A percentile compares a stretch with the other conserved stretches of the same genome.
Evolutionary conservation across 371 early-diverging fungal species (phyloP).

Genomic region (Neoconidiobolus thromboides): DNA sequence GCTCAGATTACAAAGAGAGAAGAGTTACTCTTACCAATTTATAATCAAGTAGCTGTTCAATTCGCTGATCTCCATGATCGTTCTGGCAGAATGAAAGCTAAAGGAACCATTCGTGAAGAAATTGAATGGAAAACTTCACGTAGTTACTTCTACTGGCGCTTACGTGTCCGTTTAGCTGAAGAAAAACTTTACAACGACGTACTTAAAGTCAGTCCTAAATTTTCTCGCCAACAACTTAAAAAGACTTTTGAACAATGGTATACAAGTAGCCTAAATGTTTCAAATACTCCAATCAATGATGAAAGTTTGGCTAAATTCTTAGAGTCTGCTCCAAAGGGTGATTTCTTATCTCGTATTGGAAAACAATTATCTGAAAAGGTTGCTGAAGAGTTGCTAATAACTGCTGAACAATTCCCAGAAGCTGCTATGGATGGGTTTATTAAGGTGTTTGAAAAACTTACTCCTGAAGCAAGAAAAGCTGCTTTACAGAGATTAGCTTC

Average conservation of each 20-base stretch:
- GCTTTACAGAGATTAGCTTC: not conserved
- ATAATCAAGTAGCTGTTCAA: slow-evolving; percentile 84
- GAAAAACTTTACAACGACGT: slow-evolving; percentile 45
- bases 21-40: slow-evolving; percentile 68
- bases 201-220: slow-evolving; percentile 15
- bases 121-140: slow-evolving; percentile 70
- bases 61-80: slow-evolving; percentile 96
- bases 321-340: not conserved
- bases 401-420: not conserved
- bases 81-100: slow-evolving; percentile 90
- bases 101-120: slow-evolving; percentile 66
- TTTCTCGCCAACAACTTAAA: slow-evolving; percentile 14
- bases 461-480: not conserved
- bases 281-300: not conserved
- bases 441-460: not conserved
- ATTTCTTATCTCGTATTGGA: not conserved
- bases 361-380: not conserved
- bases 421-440: not conserved
- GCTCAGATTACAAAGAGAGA: slow-evolving; percentile 57
- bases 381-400: not conserved
- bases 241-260: not conserved
- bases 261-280: too few relatives aligned
- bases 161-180: slow-evolving; percentile 58
- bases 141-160: slow-evolving; percentile 83
- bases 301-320: not conserved